These are phyloP conservation scores for California macrophylla DNA, from an alignment of 441 rosid species.

Conservation along the genomic window DNA sequence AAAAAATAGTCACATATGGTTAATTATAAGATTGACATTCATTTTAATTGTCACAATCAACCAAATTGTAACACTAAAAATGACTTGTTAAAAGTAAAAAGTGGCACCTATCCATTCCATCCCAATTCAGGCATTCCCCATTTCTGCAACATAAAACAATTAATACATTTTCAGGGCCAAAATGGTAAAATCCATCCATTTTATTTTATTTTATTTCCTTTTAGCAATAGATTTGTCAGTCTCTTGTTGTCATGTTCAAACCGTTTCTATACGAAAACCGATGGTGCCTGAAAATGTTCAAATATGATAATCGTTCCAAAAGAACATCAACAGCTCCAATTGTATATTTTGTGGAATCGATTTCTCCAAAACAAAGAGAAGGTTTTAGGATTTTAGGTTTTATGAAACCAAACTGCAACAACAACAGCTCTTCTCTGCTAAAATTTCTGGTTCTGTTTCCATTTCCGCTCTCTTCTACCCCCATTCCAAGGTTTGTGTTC, in stretches of 20 bases:
- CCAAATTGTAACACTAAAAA: no score
- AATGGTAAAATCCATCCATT: neutral
- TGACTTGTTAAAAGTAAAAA: no score
- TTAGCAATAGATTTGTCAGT: no score
- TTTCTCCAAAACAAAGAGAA: neutral
- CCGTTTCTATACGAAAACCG: neutral
- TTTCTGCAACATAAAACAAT: neutral
- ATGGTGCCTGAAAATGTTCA: neutral
- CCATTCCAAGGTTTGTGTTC: neutral
- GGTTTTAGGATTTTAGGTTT: slow-evolving; percentile 8
- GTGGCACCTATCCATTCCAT: no score
- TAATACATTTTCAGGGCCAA: neutral
- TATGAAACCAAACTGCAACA: neutral
- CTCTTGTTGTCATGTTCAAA: neutral
- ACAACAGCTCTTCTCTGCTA: neutral
- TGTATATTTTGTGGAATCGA: neutral
- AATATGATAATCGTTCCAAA: neutral
- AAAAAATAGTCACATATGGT: no score
- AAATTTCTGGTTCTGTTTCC: neutral
- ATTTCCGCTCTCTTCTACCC: neutral
- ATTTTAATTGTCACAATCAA: no score
- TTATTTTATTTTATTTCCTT: neutral
- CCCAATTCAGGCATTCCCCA: no score
- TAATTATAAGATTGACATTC: no score
- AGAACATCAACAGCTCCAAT: neutral